Conservation (phyloP, 345 rosid genomes). For the Linum usitatissimum region DNA sequence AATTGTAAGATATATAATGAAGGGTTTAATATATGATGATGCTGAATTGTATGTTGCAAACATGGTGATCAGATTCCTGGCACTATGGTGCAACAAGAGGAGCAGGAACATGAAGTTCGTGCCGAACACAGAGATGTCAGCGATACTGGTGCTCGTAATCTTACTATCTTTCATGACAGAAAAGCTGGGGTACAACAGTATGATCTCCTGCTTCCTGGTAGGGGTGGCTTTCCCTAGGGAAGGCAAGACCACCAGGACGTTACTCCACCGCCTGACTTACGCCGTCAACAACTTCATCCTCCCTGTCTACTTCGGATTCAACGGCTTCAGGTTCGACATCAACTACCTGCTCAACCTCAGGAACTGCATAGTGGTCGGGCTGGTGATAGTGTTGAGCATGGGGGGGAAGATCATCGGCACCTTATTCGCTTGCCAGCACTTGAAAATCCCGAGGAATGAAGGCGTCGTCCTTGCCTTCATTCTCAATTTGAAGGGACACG, state of each 20-base stretch:
- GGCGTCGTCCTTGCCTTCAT: constrained; percentile 4
- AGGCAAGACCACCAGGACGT: constrained; percentile 6
- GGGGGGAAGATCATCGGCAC: constrained; percentile 5
- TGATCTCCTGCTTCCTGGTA: background rate
- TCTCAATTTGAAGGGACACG: constrained; percentile 4
- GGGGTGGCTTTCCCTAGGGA: constrained; percentile 5
- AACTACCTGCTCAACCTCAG: background rate
- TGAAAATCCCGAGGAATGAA: constrained; percentile 3
- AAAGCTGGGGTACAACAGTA: constrained; percentile 2
- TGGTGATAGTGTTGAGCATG: background rate
- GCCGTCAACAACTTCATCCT: constrained; percentile 4
- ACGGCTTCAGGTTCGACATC: constrained; percentile 3
- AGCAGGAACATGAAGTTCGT: constrained; percentile 2
- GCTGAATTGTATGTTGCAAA: background rate
- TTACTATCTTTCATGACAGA: background rate
- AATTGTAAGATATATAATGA: too few relatives aligned
- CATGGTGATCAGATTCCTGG: background rate
- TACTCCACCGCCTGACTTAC: background rate
- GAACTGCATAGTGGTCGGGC: background rate
- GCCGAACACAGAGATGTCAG: background rate
- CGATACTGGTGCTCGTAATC: background rate
- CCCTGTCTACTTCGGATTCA: constrained; percentile 5
- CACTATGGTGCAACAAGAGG: constrained; percentile 7
- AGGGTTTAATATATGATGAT: too few relatives aligned
- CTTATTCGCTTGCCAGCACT: background rate